Evolutionary conservation across 2,329 filamentous ascomycete genomes (phyloP).

Genomic region (Colletotrichum salicis): DNA sequence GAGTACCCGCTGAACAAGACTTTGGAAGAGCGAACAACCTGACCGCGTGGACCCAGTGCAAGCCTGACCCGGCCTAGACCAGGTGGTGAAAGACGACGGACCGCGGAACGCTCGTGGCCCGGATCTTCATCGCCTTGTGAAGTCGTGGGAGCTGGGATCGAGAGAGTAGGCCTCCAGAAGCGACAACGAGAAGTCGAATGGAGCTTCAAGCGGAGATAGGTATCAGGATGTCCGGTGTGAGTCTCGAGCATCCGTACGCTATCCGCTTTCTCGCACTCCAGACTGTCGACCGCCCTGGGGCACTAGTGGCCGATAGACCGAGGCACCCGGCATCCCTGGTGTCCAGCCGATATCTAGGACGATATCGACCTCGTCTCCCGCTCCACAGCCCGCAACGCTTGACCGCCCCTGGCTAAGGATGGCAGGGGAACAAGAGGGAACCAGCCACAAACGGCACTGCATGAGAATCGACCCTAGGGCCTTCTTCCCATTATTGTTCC

Average conservation of each 20-base stretch:
- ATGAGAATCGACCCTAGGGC: not conserved
- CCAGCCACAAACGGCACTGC: constrained; percentile 2
- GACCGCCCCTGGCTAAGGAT: not conserved
- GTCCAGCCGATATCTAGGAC: not conserved
- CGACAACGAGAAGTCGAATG: not conserved
- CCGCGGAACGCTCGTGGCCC: not conserved
- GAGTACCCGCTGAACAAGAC: constrained; percentile 31
- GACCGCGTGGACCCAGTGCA: constrained; percentile 11
- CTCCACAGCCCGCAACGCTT: constrained; percentile 11
- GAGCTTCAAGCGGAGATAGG: not conserved
- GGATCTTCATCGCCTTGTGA: not conserved
- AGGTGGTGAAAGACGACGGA: not conserved
- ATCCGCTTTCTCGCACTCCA: not conserved
- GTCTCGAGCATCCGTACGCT: too few relatives aligned
- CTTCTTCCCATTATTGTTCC: not conserved
- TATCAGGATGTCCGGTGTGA: not conserved
- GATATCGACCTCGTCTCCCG: not conserved
- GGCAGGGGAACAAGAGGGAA: constrained; percentile 1
- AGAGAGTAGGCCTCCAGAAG: not conserved
- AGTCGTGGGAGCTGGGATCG: not conserved
- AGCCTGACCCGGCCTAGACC: constrained; percentile 4
- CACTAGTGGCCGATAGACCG: not conserved
- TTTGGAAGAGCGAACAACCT: not conserved
- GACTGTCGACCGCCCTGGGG: not conserved
- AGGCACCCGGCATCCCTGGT: constrained; percentile 7